Percentiles rank a stretch among this genome's conserved stretches.
Conservation (phyloP, 169 alveolate species). For the Babesia caballi region DNA sequence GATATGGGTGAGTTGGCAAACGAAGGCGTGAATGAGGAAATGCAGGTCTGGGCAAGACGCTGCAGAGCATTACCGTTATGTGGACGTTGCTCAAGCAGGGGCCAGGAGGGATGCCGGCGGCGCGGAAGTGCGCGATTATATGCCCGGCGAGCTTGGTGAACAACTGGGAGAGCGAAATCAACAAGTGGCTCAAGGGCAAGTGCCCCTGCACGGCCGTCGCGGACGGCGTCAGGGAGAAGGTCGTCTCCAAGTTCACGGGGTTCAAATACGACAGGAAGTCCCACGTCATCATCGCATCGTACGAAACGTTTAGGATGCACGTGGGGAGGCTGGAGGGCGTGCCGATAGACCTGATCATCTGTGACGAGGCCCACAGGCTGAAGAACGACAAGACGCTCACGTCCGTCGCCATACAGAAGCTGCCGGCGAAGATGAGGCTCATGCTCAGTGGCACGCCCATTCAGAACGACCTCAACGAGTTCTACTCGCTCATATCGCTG, state of each 20-base stretch:
- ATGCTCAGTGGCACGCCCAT: conserved; percentile 89
- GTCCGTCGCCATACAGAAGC: conserved; percentile 80
- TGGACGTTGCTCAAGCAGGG: conserved; percentile 88
- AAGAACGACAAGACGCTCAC: conserved; percentile 91
- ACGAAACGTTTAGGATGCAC: conserved; percentile 89
- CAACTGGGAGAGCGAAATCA: conserved; percentile 91
- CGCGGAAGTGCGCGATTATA: conserved; percentile 84
- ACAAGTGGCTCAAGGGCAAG: conserved; percentile 88
- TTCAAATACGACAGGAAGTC: conserved; percentile 81
- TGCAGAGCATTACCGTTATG: conserved; percentile 85
- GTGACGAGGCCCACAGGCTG: conserved; percentile 95
- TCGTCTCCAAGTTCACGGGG: conserved; percentile 84
- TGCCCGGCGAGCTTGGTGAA: conserved; percentile 91
- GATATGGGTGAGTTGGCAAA: conserved; percentile 82
- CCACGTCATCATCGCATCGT: conserved; percentile 84
- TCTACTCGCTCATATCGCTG: conserved; percentile 83
- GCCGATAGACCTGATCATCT: conserved; percentile 89
- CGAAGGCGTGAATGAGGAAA: background rate
- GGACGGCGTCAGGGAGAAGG: conserved; percentile 85
- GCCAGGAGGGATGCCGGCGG: conserved; percentile 82
- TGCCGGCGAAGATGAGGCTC: conserved; percentile 87
- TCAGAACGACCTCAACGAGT: conserved; percentile 87
- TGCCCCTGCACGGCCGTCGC: conserved; percentile 86
- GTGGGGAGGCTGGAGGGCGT: conserved; percentile 80
- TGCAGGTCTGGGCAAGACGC: conserved; percentile 85